Evolutionary conservation across 192 early-diverging fungal species (phyloP), one percentile per base, ranked within the genome.

Genomic region (Haplosporangium gracile): DNA sequence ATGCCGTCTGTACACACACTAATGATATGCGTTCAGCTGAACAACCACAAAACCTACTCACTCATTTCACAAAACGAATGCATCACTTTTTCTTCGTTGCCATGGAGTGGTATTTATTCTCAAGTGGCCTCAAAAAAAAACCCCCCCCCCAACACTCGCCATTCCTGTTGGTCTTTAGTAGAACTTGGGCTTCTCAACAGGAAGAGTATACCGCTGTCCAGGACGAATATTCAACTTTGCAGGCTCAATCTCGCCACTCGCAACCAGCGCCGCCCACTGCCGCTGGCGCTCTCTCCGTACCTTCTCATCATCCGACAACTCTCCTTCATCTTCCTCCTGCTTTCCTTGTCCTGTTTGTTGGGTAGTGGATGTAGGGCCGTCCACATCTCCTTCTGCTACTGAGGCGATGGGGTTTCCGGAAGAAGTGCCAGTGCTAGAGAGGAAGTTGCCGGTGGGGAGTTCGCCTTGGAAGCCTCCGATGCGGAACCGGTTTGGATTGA

Each of bases 101-200:
- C 36, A 36, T 36, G 36, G 36, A 36, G 36, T 36, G 36, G 36
- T 2, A 36, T 36, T 36, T 36, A 36, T 36, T 36, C 36, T 2
- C 36, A 36, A 36, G 36, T 36, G 2, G 36, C 36, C 36, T 36
- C 2, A 2, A 2, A 36, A n/a, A n/a, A n/a, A n/a, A n/a, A n/a
- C n/a, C n/a, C 36, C 38, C 69, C 69, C 36, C 36, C 29, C 36
- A 36, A 36, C 2, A 2, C 36, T 36, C 36, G 36, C 2, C 36
- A 36, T 39, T 51, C 22, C 65, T 32, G 9, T 5, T 68, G 3
- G 26, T 2, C 34, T 10, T 65, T 34, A 83, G 15, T 69, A 24
- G 34, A 55, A 76, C 74, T 85, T 80, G 55, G 83, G 83, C 47
- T 51, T 79, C 70, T 76, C 83, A 15, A 85, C 83, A 5, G 83